These are phyloP conservation scores for Tolypocladium album DNA, from an alignment of 2,329 filamentous ascomycete genomes.

Conservation along the genomic window DNA sequence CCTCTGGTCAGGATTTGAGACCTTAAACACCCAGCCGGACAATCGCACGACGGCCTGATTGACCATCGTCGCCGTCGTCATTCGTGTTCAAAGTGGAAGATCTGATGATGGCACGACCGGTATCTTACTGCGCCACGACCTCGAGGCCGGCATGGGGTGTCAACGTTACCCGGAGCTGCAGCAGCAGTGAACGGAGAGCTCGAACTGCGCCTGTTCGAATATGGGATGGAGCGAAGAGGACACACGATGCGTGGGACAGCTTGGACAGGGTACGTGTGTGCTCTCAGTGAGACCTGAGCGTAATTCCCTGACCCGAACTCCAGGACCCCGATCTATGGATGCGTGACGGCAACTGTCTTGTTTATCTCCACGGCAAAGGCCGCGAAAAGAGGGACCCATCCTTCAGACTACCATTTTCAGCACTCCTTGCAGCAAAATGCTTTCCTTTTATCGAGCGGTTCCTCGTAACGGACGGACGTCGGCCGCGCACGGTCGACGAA, in stretches of 20 bases:
- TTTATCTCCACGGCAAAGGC: constrained; percentile 58
- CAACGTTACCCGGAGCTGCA: background rate
- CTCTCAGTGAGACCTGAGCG: background rate
- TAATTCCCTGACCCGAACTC: background rate
- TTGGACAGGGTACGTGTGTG: constrained; percentile 3
- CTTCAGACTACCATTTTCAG: constrained; percentile 52
- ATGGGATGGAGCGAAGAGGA: constrained; percentile 6
- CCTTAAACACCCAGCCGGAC: background rate
- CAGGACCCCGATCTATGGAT: constrained; percentile 66
- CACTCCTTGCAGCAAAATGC: constrained; percentile 47
- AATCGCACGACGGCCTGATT: background rate
- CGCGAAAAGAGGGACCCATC: constrained; percentile 56
- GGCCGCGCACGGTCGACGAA: constrained; percentile 13
- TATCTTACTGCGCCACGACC: background rate
- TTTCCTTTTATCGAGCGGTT: constrained; percentile 47
- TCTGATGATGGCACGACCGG: background rate
- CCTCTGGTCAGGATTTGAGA: background rate
- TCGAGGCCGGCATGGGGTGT: background rate
- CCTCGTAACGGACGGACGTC: constrained; percentile 21
- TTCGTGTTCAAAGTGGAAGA: background rate
- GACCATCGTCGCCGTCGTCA: background rate
- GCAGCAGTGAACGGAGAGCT: background rate
- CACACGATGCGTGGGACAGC: constrained; percentile 4
- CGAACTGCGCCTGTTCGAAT: background rate
- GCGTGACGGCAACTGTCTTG: constrained; percentile 54